These are phyloP conservation scores for Naematelia aurantialba DNA, from an alignment of 768 basidiomycete genomes.

Conservation along the genomic window DNA sequence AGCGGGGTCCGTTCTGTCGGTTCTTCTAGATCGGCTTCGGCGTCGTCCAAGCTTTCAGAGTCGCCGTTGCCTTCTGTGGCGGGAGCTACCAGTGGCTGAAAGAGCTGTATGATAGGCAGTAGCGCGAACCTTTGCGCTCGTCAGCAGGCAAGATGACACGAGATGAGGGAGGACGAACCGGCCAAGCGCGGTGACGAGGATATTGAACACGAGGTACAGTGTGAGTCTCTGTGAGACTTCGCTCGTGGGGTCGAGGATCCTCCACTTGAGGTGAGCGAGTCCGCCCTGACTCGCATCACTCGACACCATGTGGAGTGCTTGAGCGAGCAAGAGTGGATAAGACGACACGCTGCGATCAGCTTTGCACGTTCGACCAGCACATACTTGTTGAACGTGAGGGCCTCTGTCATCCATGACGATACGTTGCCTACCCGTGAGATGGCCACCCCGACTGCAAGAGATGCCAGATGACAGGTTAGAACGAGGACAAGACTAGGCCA, in stretches of 20 bases:
- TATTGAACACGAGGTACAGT: constrained; percentile 40
- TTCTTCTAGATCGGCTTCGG: constrained; percentile 17
- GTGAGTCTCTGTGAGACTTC: constrained; percentile 26
- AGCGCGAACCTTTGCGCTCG: constrained; percentile 2
- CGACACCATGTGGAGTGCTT: constrained; percentile 26
- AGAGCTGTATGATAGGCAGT: neutral
- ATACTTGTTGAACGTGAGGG: constrained; percentile 41
- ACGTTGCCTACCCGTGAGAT: constrained; percentile 18
- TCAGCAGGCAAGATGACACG: neutral
- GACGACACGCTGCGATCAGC: constrained; percentile 32
- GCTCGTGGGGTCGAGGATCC: constrained; percentile 28
- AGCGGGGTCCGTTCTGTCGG: constrained; percentile 42
- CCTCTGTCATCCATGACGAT: constrained; percentile 37
- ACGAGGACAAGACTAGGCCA: constrained; percentile 44
- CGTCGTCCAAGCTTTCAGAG: neutral
- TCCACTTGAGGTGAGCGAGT: constrained; percentile 41
- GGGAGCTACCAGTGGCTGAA: constrained; percentile 1
- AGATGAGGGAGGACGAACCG: constrained; percentile 26
- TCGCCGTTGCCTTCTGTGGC: neutral
- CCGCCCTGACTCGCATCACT: constrained; percentile 4
- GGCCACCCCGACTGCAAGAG: constrained; percentile 25
- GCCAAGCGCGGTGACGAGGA: constrained; percentile 33
- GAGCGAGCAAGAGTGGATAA: constrained; percentile 37
- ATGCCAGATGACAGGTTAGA: constrained; percentile 32
- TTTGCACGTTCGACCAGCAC: constrained; percentile 3